A percentile compares a stretch with the other conserved stretches of the same genome.
Evolutionary conservation across 306 rosid species (phyloP).

Genomic region (Prinsepia uniflora): DNA sequence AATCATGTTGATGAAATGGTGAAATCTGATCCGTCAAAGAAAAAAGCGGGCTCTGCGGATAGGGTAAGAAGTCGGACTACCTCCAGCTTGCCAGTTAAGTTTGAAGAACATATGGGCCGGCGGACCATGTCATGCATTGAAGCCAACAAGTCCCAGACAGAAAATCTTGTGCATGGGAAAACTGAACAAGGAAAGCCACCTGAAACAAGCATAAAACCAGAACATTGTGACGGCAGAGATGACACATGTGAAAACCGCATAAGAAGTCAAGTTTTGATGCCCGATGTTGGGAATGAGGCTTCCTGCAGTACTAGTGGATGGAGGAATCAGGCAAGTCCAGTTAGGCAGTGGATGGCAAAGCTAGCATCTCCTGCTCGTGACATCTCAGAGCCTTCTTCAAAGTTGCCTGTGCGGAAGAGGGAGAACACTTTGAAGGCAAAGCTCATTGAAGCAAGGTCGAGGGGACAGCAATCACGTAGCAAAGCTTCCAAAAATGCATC

Average conservation of each 20-base stretch:
- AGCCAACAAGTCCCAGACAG: slow-evolving; percentile 46
- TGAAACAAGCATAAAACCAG: slow-evolving; percentile 41
- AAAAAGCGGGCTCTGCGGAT: slow-evolving; percentile 40
- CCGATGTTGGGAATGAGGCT: slow-evolving; percentile 72
- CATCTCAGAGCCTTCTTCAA: slow-evolving; percentile 44
- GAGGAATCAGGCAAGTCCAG: slow-evolving; percentile 91
- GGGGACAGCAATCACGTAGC: slow-evolving; percentile 64
- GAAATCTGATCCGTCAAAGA: slow-evolving; percentile 44
- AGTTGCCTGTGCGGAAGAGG: slow-evolving; percentile 51
- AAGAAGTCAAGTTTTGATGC: slow-evolving; percentile 54
- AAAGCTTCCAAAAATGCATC: slow-evolving; percentile 59
- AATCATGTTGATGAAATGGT: slow-evolving; percentile 33
- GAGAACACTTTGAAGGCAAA: slow-evolving; percentile 81
- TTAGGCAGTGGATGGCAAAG: slow-evolving; percentile 67
- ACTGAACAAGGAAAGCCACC: slow-evolving; percentile 32
- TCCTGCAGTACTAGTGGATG: slow-evolving; percentile 91
- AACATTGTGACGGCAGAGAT: slow-evolving; percentile 29
- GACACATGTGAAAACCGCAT: slow-evolving; percentile 41
- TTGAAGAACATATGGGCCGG: slow-evolving; percentile 80
- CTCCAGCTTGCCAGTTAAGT: slow-evolving; percentile 68
- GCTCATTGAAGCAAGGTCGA: slow-evolving; percentile 94
- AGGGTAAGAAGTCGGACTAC: slow-evolving; percentile 61
- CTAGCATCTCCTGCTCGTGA: slow-evolving; percentile 46
- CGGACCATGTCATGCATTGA: slow-evolving; percentile 54
- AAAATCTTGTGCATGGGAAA: slow-evolving; percentile 42